Evolutionary conservation across 2,329 filamentous ascomycete genomes (phyloP).

Genomic region (Verticillium klebahnii): DNA sequence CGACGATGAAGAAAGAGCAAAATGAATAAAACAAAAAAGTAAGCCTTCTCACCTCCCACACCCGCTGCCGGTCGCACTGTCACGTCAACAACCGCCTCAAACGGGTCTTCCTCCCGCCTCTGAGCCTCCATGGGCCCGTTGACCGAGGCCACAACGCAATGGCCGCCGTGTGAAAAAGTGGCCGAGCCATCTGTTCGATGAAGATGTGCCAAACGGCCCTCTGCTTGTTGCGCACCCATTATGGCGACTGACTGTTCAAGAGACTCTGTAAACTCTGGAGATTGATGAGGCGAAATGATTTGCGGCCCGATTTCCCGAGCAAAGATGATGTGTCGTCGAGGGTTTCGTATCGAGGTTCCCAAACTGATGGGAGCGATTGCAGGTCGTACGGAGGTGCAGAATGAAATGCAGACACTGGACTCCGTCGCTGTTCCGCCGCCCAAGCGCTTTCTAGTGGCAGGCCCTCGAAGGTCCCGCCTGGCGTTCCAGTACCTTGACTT

Average conservation of each 20-base stretch:
- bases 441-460: background rate
- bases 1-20: no score
- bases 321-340: background rate
- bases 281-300: background rate
- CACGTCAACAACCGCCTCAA: conserved; percentile 87
- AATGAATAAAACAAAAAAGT: no score
- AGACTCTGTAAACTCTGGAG: background rate
- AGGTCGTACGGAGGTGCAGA: background rate
- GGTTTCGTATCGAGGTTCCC: background rate
- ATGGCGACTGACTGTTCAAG: background rate
- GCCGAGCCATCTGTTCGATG: conserved; percentile 76
- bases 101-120: conserved; percentile 83
- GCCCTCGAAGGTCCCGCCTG: background rate
- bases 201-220: conserved; percentile 45
- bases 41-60: conserved; percentile 60
- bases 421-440: background rate
- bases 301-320: background rate
- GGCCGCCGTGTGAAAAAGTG: conserved; percentile 69
- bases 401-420: background rate
- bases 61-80: conserved; percentile 82
- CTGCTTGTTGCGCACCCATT: background rate
- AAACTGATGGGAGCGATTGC: background rate
- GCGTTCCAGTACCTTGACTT: no score
- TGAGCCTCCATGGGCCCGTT: conserved; percentile 92
- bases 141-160: conserved; percentile 77